phyloP scores from a whole-genome alignment of 78 protist species.

The Dictyostelium brefeldianum region DNA sequence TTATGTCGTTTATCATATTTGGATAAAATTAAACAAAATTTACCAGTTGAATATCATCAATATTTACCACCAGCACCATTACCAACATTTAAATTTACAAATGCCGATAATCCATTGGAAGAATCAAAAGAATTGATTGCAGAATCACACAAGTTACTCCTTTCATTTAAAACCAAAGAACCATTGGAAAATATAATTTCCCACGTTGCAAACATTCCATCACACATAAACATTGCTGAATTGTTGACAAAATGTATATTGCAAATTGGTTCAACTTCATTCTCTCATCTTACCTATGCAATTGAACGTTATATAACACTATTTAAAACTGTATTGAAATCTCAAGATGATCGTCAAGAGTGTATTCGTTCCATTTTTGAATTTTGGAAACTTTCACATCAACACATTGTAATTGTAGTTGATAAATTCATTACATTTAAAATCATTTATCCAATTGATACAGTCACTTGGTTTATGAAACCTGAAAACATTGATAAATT shows the following conservation, averaged over 20 bases:
- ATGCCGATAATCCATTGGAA: constrained; percentile 2
- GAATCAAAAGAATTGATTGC: constrained; percentile 56
- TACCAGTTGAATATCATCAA: constrained; percentile 64
- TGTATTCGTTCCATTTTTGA: constrained; percentile 36
- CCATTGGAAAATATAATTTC: constrained; percentile 53
- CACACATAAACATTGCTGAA: constrained; percentile 19
- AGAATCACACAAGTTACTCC: constrained; percentile 57
- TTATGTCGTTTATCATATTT: constrained; percentile 48
- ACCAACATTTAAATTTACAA: constrained; percentile 47
- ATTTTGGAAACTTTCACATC: constrained; percentile 64
- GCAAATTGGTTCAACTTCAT: constrained; percentile 57
- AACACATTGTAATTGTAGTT: constrained; percentile 62
- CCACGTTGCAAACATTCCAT: constrained; percentile 22
- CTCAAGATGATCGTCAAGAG: constrained; percentile 46
- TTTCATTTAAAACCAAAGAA: constrained; percentile 53
- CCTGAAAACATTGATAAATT: background rate
- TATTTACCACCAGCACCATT: constrained; percentile 41
- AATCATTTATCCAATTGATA: constrained; percentile 55
- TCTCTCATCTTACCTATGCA: constrained; percentile 72
- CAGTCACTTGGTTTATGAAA: background rate
- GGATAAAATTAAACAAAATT: constrained; percentile 50
- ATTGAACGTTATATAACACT: constrained; percentile 66
- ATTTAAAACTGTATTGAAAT: constrained; percentile 41
- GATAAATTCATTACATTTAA: constrained; percentile 69
- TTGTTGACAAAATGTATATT: constrained; percentile 73